phyloP scores from a whole-genome alignment of 768 basidiomycete species.

The Lactifluus rugatus region DNA sequence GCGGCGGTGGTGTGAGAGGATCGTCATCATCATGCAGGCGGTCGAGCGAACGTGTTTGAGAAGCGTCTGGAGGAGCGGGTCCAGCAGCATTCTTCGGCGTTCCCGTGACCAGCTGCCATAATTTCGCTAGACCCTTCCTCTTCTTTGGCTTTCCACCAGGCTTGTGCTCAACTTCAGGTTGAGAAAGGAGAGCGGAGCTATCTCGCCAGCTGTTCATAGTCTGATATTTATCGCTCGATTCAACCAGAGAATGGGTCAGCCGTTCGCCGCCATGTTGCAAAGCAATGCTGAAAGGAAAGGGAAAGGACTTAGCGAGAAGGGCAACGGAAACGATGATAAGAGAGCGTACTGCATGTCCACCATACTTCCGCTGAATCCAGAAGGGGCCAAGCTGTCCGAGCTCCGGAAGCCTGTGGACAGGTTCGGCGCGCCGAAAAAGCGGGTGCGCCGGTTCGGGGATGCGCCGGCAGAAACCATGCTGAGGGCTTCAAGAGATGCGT shows the following conservation, averaged over 20 bases:
- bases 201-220: slow-evolving; percentile 22
- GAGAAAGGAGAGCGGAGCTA: background rate
- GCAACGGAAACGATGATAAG: slow-evolving; percentile 1
- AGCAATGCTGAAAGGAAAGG: slow-evolving; percentile 52
- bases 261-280: slow-evolving; percentile 51
- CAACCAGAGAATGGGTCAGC: slow-evolving; percentile 15
- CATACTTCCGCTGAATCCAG: slow-evolving; percentile 81
- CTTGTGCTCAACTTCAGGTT: slow-evolving; percentile 19
- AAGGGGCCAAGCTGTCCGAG: slow-evolving; percentile 73
- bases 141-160: slow-evolving; percentile 48
- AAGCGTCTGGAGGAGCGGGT: slow-evolving; percentile 23
- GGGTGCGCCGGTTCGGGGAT: slow-evolving; percentile 53
- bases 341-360: slow-evolving; percentile 81
- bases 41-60: slow-evolving; percentile 33
- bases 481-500: slow-evolving; percentile 72
- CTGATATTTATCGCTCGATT: slow-evolving; percentile 15
- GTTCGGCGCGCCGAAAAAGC: slow-evolving; percentile 73
- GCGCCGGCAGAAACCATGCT: slow-evolving; percentile 46
- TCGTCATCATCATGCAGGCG: slow-evolving; percentile 49
- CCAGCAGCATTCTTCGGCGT: slow-evolving; percentile 34
- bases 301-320: slow-evolving; percentile 1
- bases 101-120: slow-evolving; percentile 72
- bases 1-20: slow-evolving; percentile 84
- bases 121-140: slow-evolving; percentile 69
- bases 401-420: slow-evolving; percentile 65